Conservation (phyloP, 2,329 filamentous ascomycete species). For the Colletotrichum nymphaeae region DNA sequence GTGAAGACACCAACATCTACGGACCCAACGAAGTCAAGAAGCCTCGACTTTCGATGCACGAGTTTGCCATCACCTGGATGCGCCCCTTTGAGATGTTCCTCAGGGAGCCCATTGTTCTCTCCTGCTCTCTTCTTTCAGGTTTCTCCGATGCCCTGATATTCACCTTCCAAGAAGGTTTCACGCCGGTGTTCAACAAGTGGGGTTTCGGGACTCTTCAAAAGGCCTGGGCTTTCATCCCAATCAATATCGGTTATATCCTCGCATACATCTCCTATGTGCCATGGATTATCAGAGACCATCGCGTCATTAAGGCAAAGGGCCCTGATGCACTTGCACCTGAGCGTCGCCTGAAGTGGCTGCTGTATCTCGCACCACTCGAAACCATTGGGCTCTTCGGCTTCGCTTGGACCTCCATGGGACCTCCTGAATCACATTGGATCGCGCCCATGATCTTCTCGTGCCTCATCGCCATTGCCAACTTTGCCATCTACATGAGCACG, state of each 20-base stretch:
- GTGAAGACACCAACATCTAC: slow-evolving; percentile 53
- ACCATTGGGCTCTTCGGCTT: slow-evolving; percentile 73
- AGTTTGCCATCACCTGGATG: slow-evolving; percentile 62
- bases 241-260: slow-evolving; percentile 64
- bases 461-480: slow-evolving; percentile 73
- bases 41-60: slow-evolving; percentile 52
- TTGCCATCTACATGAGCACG: slow-evolving; percentile 72
- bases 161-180: slow-evolving; percentile 73
- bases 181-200: slow-evolving; percentile 70
- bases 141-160: slow-evolving; percentile 76
- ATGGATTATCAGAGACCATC: slow-evolving; percentile 53
- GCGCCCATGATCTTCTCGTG: slow-evolving; percentile 69
- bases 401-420: slow-evolving; percentile 69
- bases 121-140: slow-evolving; percentile 69
- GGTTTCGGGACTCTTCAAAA: slow-evolving; percentile 55
- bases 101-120: slow-evolving; percentile 73
- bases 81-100: slow-evolving; percentile 74
- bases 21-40: slow-evolving; percentile 60
- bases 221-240: slow-evolving; percentile 39
- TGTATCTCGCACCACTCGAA: slow-evolving; percentile 69
- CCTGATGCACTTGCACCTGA: slow-evolving; percentile 57
- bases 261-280: slow-evolving; percentile 68
- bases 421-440: slow-evolving; percentile 67
- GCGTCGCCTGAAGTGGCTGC: slow-evolving; percentile 68
- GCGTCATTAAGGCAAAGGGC: slow-evolving; percentile 55